Base-by-base conservation (phyloP, 305 asterid genomes). In the Fraxinus albicans region DNA sequence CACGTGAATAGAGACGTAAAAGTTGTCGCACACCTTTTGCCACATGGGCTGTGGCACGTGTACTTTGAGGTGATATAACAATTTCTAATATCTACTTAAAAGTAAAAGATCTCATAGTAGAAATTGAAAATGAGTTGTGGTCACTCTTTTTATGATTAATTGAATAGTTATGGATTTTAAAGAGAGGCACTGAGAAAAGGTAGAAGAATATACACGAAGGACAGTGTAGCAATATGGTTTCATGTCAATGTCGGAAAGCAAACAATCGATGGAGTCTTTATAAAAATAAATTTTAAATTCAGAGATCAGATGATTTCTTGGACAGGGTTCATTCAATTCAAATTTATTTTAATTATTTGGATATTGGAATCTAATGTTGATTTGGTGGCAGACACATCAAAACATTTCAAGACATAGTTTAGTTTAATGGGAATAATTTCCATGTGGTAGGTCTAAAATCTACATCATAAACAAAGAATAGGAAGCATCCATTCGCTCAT, bases 311-410 rank as follows among this genome's bases (percentile, higher is more conserved):
- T 67, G 74, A 67, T 67, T 67, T 67, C 74, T 67, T 67, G 74
- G 74, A 27, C 74, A 27, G 74, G 74, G 74, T 67, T 67, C 8
- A 67, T 67, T 67, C 74, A 67, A 12, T 25, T 67, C 38, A 29
- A 67, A 67, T 3, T 27, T 67, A 13, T 25, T 23, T 67, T 9
- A 25, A 67, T 27, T 27, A 67, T 67, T 29, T 67, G 38, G 34
- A 25, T 12, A 67, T 25, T 25, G 80, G 80, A 77, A 77, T 77
- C 80, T 77, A 53, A 25, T 77, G 80, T 77, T 58, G 29, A 50
- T 77, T 77, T 47, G 80, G 80, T 77, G 80, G 80, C 80, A 50
- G 80, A 47, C 80, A 77, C 80, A 77, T 77, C 70, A 47, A 29
- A 47, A 29, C 42, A 23, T 33, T 44, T 44, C 36, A 42, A 25